Base-by-base conservation (phyloP, 306 rosid genomes). In the Sicyos baderoa region DNA sequence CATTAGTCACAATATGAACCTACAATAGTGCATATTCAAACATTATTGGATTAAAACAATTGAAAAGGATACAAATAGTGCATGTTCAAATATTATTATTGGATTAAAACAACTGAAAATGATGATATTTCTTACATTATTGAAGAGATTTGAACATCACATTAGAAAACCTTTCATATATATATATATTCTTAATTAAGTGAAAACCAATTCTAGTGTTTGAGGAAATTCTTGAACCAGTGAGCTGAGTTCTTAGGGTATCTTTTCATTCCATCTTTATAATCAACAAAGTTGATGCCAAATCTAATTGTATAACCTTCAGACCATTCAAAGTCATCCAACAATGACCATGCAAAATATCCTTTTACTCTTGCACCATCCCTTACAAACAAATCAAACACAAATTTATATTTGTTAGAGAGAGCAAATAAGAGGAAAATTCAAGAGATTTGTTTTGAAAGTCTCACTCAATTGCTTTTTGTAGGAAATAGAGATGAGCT, bases 261-360 rank as follows among this genome's bases (percentile, higher is more conserved):
- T 74, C 91, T 79, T 66, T 74, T 84, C 16, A 71, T 53, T 0
- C 16, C 75, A 65, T 86, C 59, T 11, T 78, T 75, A 54, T 77
- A 84, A 59, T 88, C 89, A 4, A 86, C 79, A 16, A 49, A 84
- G 45, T 75, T 74, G 73, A 88, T 76, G 16, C 95, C 89, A 54
- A 84, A 88, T 2, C 87, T 77, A 2, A 73, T 57, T 0, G 79
- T 72, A 15, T 77, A 88, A 2, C 95, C 95, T 0, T 29, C 60
- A 0, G 22, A 23, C 95, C 95, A 88, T 74, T 88, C 91, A 51
- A 82, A 86, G 49, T 81, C 81, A 45, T 88, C 91, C 14, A 84
- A 54, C 50, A 88, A 67, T 0, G 89, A 82, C 95, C 95, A 88
- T 70, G 85, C 76, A 48, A 79, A 88, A 23, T 84, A 86, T 0